Conservation (phyloP, 257 asterid genomes). For the Fraxinus quadrangulata region DNA sequence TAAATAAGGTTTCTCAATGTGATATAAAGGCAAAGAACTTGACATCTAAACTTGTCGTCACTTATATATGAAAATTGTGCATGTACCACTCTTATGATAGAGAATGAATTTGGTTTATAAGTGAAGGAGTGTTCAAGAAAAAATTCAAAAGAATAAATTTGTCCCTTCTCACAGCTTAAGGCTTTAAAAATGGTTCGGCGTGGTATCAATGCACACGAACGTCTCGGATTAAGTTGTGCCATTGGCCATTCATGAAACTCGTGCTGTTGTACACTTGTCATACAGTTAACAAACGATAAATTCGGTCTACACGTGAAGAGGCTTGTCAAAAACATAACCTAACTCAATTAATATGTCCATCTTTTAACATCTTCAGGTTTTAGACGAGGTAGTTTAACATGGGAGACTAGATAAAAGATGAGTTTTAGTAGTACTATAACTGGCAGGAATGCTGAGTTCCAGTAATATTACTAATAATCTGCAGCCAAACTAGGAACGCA, state of each 20-base stretch:
- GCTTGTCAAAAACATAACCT: background rate
- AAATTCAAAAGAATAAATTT: background rate
- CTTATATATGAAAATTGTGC: background rate
- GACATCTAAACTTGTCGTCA: background rate
- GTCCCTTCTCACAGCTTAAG: background rate
- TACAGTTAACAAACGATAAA: no score
- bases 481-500: slow-evolving; percentile 42
- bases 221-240: background rate
- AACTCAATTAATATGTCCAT: no score
- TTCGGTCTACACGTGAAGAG: background rate
- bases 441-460: slow-evolving; percentile 29
- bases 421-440: slow-evolving; percentile 28
- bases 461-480: slow-evolving; percentile 39
- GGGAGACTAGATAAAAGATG: background rate
- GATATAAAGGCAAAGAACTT: no score
- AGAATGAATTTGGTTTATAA: background rate
- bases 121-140: background rate
- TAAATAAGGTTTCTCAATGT: no score
- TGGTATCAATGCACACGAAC: no score
- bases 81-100: background rate
- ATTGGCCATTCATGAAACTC: no score
- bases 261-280: no score
- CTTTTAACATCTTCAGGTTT: no score
- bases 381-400: background rate
- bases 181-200: background rate